Conservation (phyloP, 2,329 filamentous ascomycete genomes). For the Parascedosporium putredinis region DNA sequence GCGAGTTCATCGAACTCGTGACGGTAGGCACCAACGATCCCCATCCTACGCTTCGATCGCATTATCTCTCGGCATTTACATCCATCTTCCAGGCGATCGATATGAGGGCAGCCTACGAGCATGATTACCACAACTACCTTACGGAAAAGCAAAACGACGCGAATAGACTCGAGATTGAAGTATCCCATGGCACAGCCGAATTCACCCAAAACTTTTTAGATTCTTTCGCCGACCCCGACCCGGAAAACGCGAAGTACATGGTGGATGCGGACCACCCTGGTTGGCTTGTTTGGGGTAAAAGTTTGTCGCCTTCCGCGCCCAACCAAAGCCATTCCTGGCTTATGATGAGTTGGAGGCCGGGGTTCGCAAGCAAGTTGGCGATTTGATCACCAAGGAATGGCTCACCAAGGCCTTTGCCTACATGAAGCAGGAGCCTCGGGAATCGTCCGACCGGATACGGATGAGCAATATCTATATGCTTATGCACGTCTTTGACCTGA, state of each 20-base stretch:
- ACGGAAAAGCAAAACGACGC: constrained; percentile 67
- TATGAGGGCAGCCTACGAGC: constrained; percentile 72
- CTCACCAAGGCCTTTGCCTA: constrained; percentile 81
- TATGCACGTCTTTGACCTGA: constrained; percentile 81
- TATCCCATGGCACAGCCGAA: constrained; percentile 60
- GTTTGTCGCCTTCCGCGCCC: constrained; percentile 69
- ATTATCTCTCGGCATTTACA: constrained; percentile 71
- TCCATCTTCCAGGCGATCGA: constrained; percentile 76
- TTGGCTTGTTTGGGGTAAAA: constrained; percentile 93
- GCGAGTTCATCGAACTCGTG: constrained; percentile 73
- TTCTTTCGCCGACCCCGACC: constrained; percentile 59
- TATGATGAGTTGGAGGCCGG: constrained; percentile 75
- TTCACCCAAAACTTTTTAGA: constrained; percentile 74
- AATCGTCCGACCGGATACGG: constrained; percentile 76
- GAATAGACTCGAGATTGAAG: constrained; percentile 65
- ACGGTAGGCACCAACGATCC: constrained; percentile 77
- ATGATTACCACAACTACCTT: constrained; percentile 81
- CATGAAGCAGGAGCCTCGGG: constrained; percentile 90
- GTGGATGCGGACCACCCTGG: constrained; percentile 87
- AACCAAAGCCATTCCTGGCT: constrained; percentile 52
- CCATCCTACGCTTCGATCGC: constrained; percentile 72
- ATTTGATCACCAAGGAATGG: constrained; percentile 73
- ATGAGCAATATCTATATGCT: constrained; percentile 81
- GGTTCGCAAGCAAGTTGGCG: constrained; percentile 69
- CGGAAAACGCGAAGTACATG: constrained; percentile 63